Conservation (phyloP, 2,329 filamentous ascomycete genomes). For the Aspergillus ochraceus region DNA sequence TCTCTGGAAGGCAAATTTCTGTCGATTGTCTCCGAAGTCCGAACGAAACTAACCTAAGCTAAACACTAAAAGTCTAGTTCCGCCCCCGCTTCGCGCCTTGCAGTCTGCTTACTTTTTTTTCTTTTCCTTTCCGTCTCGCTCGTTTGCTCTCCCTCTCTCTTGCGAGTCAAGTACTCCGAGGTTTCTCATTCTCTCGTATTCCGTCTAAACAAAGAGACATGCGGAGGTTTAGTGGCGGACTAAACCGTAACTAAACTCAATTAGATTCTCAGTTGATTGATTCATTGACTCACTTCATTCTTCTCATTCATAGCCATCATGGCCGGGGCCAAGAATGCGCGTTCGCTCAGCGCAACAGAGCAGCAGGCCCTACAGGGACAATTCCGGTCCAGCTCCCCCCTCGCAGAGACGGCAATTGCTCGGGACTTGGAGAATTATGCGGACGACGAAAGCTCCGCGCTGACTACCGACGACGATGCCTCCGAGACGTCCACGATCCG, state of each 20-base stretch:
- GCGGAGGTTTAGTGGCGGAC: not conserved
- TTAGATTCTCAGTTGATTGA: not conserved
- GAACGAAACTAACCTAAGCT: not conserved
- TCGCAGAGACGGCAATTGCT: constrained; percentile 65
- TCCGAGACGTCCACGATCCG: constrained; percentile 43
- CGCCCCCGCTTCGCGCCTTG: constrained; percentile 3
- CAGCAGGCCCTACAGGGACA: constrained; percentile 39
- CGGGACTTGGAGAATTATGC: constrained; percentile 66
- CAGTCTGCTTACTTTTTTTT: not conserved
- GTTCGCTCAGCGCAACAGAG: constrained; percentile 27
- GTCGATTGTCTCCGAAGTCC: not conserved
- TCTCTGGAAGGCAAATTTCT: not conserved
- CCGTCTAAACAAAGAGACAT: not conserved
- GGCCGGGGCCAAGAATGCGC: constrained; percentile 29
- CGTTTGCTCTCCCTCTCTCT: constrained; percentile 1
- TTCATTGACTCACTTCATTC: not conserved
- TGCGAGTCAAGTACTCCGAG: not conserved
- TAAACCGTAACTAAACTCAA: not conserved
- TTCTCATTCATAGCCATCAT: constrained; percentile 19
- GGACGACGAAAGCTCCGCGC: constrained; percentile 51
- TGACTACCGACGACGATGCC: constrained; percentile 39
- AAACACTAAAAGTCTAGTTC: not conserved
- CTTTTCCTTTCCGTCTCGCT: constrained; percentile 1
- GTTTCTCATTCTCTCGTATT: not conserved
- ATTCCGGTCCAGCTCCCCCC: constrained; percentile 62